A percentile compares a stretch with the other conserved stretches of the same genome.
These are phyloP conservation scores for Aurinia saxatilis DNA, from an alignment of 345 rosid species.

Conservation along the genomic window DNA sequence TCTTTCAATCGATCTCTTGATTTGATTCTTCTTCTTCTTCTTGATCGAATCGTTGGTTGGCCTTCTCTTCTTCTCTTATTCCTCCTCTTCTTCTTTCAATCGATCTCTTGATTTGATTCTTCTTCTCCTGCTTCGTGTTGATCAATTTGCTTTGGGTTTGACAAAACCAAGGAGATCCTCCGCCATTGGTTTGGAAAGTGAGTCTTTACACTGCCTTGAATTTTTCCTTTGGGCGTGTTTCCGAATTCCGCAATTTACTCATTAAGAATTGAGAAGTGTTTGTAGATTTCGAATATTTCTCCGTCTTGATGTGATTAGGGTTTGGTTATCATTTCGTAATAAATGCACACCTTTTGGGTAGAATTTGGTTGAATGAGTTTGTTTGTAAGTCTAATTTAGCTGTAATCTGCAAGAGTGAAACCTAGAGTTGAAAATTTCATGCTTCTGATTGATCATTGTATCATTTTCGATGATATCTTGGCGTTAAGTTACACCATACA, in stretches of 20 bases:
- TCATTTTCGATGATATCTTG: neutral
- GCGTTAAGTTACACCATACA: too few relatives aligned
- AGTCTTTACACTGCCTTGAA: too few relatives aligned
- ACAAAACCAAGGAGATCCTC: too few relatives aligned
- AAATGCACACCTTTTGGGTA: neutral
- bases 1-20: too few relatives aligned
- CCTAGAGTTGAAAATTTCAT: conserved; percentile 7
- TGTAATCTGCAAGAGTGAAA: conserved; percentile 3
- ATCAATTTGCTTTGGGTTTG: too few relatives aligned
- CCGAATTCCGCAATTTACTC: neutral
- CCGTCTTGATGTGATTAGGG: conserved; percentile 20
- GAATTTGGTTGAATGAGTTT: neutral
- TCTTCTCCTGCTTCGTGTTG: too few relatives aligned
- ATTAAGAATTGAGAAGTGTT: neutral
- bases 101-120: too few relatives aligned
- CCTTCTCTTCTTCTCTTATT: too few relatives aligned
- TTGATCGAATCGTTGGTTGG: too few relatives aligned
- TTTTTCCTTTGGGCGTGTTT: neutral
- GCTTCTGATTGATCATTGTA: neutral
- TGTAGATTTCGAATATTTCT: neutral
- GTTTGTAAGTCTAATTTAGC: neutral
- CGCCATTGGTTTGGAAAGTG: too few relatives aligned
- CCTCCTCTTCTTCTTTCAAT: too few relatives aligned
- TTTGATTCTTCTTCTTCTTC: too few relatives aligned
- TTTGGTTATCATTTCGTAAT: neutral